Evolutionary conservation across 768 basidiomycete genomes (phyloP).

Genomic region (Podaxis pistillaris): DNA sequence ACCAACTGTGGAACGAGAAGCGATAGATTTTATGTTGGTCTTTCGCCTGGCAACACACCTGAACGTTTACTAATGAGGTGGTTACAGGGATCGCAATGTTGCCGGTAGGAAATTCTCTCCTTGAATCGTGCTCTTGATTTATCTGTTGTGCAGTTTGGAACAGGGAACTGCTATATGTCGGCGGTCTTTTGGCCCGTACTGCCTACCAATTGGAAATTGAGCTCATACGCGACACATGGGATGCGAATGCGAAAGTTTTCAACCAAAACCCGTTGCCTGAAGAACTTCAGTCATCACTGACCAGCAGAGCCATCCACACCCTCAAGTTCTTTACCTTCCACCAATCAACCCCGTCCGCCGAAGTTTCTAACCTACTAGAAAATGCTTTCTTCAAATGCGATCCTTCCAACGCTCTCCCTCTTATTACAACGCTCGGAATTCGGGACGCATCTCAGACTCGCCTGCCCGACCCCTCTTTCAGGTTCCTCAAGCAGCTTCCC

Average conservation of each 20-base stretch:
- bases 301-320: constrained; percentile 67
- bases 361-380: constrained; percentile 72
- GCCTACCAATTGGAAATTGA: constrained; percentile 84
- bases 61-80: background rate
- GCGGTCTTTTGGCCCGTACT: constrained; percentile 76
- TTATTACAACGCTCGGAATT: constrained; percentile 78
- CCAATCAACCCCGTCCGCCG: constrained; percentile 80
- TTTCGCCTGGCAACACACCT: background rate
- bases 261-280: constrained; percentile 28
- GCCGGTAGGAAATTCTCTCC: constrained; percentile 45
- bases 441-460: constrained; percentile 65
- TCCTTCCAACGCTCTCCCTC: constrained; percentile 48
- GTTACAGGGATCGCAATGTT: constrained; percentile 73
- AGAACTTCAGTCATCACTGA: constrained; percentile 51
- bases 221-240: constrained; percentile 61
- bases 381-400: constrained; percentile 75
- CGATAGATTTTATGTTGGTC: constrained; percentile 80
- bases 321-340: constrained; percentile 90
- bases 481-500: constrained; percentile 78
- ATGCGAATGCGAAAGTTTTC: constrained; percentile 36
- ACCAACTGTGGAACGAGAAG: constrained; percentile 94
- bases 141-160: constrained; percentile 69
- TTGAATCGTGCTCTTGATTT: constrained; percentile 8
- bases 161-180: constrained; percentile 79
- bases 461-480: constrained; percentile 68